Base-by-base conservation (phyloP, 768 basidiomycete species). In the Omphalotus guepiniiformis region DNA sequence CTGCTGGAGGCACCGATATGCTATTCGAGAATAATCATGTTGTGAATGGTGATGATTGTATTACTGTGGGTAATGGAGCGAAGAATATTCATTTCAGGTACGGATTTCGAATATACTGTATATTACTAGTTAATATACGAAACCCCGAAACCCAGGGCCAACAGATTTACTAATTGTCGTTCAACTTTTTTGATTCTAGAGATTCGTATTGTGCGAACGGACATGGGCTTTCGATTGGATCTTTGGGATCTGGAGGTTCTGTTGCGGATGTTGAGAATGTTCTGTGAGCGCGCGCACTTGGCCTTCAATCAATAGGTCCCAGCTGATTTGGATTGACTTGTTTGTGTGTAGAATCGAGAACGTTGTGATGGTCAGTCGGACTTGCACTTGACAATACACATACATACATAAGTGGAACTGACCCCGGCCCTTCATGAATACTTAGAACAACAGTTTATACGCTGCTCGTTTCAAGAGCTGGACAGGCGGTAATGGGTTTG, bases 401-500 rank as follows among this genome's bases (percentile, higher is more conserved):
- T 7, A 11, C 27, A 11, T 29, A 15, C 7, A 9, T 15, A 9
- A 19, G 15, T 4, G 27, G 4, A 12, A 26, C 11, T 2, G 4
- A n/a, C n/a, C n/a, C n/a, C n/a, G n/a, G n/a, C n/a, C n/a, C n/a
- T n/a, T n/a, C n/a, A n/a, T n/a, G 18, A 34, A 29, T 21, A 21
- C 42, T 3, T 47, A 81, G 79, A 73, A 72, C 52, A 69, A 72
- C 43, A 61, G 72, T 0, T 60, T 81, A 2, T 82, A 82, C 48
- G 80, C 65, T 6, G 80, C 80, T n/a, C 72, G 80, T 8, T 83
- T 82, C 66, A 82, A 82, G 65, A 82, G 81, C 56, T 82, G 79
- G 79, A 75, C 77, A 1, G 80, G 80, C 0, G 81, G 80, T 26
- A 78, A 79, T 47, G 81, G 82, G 0, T 44, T 76, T 2, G 79